These are phyloP conservation scores for Phytopythium kandeliae DNA, from an alignment of 352 stramenopile species.

Conservation along the genomic window DNA sequence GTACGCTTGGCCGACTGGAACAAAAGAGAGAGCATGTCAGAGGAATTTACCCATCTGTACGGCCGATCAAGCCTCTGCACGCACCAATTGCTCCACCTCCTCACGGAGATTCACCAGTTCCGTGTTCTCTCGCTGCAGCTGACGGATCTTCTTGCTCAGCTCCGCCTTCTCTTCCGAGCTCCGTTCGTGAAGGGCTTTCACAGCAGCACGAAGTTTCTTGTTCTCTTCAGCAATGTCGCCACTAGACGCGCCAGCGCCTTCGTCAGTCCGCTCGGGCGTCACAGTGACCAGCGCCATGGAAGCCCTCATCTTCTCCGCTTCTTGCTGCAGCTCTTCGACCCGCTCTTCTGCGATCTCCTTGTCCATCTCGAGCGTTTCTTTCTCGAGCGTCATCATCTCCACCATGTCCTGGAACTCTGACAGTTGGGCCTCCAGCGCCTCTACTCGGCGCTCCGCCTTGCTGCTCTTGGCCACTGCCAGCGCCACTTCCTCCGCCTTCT, in stretches of 20 bases:
- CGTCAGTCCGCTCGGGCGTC: conserved; percentile 26
- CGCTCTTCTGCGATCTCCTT: conserved; percentile 86
- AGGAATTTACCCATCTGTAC: neutral
- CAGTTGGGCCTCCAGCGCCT: conserved; percentile 58
- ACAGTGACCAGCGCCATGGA: conserved; percentile 41
- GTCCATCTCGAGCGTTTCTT: conserved; percentile 86
- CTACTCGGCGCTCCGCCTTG: conserved; percentile 59
- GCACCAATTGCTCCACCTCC: conserved; percentile 67
- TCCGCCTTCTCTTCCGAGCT: conserved; percentile 75
- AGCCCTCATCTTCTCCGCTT: conserved; percentile 74
- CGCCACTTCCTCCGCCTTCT: conserved; percentile 73
- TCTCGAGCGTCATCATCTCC: conserved; percentile 82
- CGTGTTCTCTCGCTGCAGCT: conserved; percentile 64
- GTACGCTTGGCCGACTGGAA: conserved; percentile 43
- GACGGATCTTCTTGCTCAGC: conserved; percentile 72
- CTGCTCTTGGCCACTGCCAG: conserved; percentile 64
- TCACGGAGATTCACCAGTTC: conserved; percentile 58
- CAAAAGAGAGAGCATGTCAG: neutral
- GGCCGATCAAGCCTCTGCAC: conserved; percentile 10
- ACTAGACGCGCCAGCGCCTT: conserved; percentile 8
- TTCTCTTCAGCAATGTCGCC: conserved; percentile 74
- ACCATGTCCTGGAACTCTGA: conserved; percentile 77
- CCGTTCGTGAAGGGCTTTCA: conserved; percentile 84
- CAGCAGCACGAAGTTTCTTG: conserved; percentile 67
- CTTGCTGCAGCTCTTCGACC: conserved; percentile 60